A percentile compares a stretch with the other conserved stretches of the same genome.
Conservation (phyloP, 306 rosid species). For the Luffa acutangula region DNA sequence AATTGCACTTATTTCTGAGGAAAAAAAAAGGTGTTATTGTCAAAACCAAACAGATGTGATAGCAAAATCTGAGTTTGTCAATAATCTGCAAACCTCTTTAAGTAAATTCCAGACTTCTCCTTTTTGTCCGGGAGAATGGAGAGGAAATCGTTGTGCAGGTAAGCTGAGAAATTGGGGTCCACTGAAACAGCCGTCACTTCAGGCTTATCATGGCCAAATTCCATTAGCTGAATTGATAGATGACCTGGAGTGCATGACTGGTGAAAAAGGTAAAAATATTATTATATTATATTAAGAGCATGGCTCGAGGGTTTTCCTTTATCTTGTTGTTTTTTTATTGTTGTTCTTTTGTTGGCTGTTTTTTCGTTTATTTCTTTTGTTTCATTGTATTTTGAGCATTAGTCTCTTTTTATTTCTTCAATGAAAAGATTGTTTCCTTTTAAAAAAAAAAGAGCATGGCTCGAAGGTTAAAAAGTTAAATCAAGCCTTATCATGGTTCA, state of each 20-base stretch:
- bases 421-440: too few species aligned
- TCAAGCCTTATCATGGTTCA: neutral
- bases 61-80: neutral
- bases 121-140: conserved; percentile 49
- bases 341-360: too few species aligned
- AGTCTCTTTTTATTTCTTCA: too few species aligned
- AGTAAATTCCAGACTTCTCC: conserved; percentile 53
- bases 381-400: too few species aligned
- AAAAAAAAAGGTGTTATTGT: neutral
- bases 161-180: conserved; percentile 86
- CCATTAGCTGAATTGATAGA: conserved; percentile 85
- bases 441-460: conserved; percentile 1
- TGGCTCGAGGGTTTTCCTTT: neutral
- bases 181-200: conserved; percentile 78
- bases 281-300: neutral
- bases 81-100: conserved; percentile 42
- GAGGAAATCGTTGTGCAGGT: conserved; percentile 69
- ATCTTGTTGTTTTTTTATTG: too few species aligned
- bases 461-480: neutral
- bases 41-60: neutral
- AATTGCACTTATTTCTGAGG: conserved; percentile 59
- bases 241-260: conserved; percentile 53
- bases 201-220: conserved; percentile 71
- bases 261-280: conserved; percentile 17
- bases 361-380: too few species aligned